phyloP scores from a whole-genome alignment of 2,329 filamentous ascomycete species.

The Fusarium penzigii region DNA sequence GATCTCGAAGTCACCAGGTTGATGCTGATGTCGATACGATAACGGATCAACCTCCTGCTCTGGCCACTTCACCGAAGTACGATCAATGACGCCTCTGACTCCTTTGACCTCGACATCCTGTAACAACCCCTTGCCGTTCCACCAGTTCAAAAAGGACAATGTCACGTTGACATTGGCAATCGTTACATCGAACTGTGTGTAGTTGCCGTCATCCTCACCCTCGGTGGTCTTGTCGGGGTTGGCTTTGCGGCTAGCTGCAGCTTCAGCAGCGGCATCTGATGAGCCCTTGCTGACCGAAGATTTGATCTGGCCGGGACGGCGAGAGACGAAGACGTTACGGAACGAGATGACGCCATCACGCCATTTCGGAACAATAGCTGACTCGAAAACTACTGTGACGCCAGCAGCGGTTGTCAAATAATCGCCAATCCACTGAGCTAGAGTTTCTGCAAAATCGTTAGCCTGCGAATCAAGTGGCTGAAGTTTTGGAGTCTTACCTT shows the following conservation, averaged over 20 bases:
- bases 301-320: constrained; percentile 78
- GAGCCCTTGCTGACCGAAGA: constrained; percentile 93
- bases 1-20: constrained; percentile 93
- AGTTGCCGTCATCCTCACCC: constrained; percentile 81
- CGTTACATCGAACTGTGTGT: constrained; percentile 95
- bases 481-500: constrained; percentile 58
- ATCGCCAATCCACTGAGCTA: constrained; percentile 91
- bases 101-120: constrained; percentile 94
- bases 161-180: constrained; percentile 96
- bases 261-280: constrained; percentile 80
- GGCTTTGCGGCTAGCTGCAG: constrained; percentile 68
- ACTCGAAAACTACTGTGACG: constrained; percentile 93
- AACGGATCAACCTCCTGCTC: constrained; percentile 72
- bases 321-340: constrained; percentile 93
- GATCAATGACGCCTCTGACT: constrained; percentile 87
- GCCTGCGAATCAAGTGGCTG: background rate
- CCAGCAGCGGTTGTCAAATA: constrained; percentile 94
- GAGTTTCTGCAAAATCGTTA: constrained; percentile 64
- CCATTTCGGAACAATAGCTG: constrained; percentile 96
- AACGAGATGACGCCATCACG: constrained; percentile 93
- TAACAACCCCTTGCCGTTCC: constrained; percentile 91
- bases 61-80: constrained; percentile 75
- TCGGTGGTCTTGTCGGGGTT: constrained; percentile 36
- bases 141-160: constrained; percentile 97
- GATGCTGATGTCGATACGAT: constrained; percentile 83